These are phyloP conservation scores for Globisporangium uncinulatum DNA, from an alignment of 352 stramenopile genomes.

Conservation along the genomic window DNA sequence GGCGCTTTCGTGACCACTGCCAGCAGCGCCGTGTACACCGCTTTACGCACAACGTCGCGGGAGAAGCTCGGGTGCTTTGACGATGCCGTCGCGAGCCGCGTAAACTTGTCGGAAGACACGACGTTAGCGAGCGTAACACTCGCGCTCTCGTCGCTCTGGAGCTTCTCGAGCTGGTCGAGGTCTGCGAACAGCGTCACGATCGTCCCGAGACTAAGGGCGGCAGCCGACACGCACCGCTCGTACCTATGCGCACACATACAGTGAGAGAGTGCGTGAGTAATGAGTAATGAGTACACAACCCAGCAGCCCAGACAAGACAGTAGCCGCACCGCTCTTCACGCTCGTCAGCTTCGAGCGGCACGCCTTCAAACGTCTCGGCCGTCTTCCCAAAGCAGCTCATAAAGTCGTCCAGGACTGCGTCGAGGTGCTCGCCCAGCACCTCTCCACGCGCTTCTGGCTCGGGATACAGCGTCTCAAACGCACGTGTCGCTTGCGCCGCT, in stretches of 20 bases:
- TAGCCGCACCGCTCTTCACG: slow-evolving; percentile 52
- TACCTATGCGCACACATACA: slow-evolving; percentile 11
- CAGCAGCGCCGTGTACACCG: slow-evolving; percentile 51
- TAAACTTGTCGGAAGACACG: slow-evolving; percentile 59
- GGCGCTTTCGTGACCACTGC: slow-evolving; percentile 40
- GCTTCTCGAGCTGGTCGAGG: slow-evolving; percentile 29
- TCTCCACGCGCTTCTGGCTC: slow-evolving; percentile 22
- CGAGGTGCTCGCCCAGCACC: slow-evolving; percentile 35
- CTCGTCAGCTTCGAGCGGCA: slow-evolving; percentile 54
- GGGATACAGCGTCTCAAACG: slow-evolving; percentile 49
- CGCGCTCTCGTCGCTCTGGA: slow-evolving; percentile 25
- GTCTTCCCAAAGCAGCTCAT: slow-evolving; percentile 58
- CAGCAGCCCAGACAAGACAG: neutral
- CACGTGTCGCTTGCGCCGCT: slow-evolving; percentile 34
- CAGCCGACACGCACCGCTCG: slow-evolving; percentile 59
- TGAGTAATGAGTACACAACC: no score
- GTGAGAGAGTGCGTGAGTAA: no score
- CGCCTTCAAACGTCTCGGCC: slow-evolving; percentile 51
- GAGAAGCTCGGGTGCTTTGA: slow-evolving; percentile 80
- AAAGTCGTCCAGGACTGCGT: slow-evolving; percentile 54
- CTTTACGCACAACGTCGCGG: slow-evolving; percentile 56
- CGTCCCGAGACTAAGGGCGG: slow-evolving; percentile 51
- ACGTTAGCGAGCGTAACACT: slow-evolving; percentile 40
- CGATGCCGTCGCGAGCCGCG: slow-evolving; percentile 36
- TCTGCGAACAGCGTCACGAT: slow-evolving; percentile 46